Conservation (phyloP, 306 rosid species). For the Cucurbita pepo region DNA sequence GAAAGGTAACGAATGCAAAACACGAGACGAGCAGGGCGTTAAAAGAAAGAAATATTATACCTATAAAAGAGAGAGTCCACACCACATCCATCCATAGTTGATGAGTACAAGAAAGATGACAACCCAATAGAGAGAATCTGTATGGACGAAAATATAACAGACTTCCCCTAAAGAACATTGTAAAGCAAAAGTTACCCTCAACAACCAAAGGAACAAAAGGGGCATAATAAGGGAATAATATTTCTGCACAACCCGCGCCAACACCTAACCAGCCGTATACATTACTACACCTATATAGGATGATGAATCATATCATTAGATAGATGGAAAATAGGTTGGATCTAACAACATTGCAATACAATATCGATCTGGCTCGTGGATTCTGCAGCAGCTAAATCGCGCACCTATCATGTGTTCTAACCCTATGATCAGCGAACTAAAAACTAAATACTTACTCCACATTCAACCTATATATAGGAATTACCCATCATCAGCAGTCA, state of each 20-base stretch:
- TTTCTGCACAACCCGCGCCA: slow-evolving; percentile 61
- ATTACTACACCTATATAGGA: slow-evolving; percentile 43
- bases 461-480: slow-evolving; percentile 30
- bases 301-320: slow-evolving; percentile 22
- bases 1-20: background rate
- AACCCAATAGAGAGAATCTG: background rate
- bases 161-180: slow-evolving; percentile 16
- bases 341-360: slow-evolving; percentile 22
- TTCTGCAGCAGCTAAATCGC: slow-evolving; percentile 16
- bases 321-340: slow-evolving; percentile 24
- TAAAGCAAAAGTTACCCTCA: slow-evolving; percentile 9
- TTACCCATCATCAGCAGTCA: slow-evolving; percentile 24
- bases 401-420: slow-evolving; percentile 33
- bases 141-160: background rate
- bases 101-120: background rate
- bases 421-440: slow-evolving; percentile 56
- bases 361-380: slow-evolving; percentile 18
- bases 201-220: slow-evolving; percentile 7
- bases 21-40: background rate
- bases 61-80: background rate
- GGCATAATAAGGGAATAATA: slow-evolving; percentile 4
- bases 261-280: slow-evolving; percentile 33
- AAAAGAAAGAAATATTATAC: slow-evolving; percentile 2
- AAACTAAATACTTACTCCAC: slow-evolving; percentile 40
- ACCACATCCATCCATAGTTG: background rate